Evolutionary conservation across 116 monocot genomes (phyloP).

Genomic region (Trichopus zeylanicus): DNA sequence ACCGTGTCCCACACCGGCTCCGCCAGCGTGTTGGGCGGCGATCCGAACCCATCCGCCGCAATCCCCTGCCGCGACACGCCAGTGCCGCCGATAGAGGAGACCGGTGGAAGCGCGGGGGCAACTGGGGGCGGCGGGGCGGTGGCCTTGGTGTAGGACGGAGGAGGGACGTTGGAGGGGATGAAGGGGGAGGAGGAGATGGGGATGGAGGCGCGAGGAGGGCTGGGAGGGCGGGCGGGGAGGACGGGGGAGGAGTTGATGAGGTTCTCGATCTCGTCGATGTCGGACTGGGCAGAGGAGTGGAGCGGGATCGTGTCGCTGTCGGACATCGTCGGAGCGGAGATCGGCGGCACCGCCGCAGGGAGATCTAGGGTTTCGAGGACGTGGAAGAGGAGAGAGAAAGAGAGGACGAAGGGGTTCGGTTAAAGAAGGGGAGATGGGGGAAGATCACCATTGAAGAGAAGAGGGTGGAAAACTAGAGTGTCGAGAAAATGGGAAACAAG

Average conservation of each 20-base stretch:
- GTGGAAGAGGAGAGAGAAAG: neutral
- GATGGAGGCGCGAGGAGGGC: conserved; percentile 44
- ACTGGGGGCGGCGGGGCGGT: conserved; percentile 5
- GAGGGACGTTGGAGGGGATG: conserved; percentile 32
- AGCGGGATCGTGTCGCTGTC: conserved; percentile 65
- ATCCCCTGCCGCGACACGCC: conserved; percentile 11
- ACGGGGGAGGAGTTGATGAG: conserved; percentile 59
- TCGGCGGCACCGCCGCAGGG: no score
- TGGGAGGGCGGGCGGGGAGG: conserved; percentile 44
- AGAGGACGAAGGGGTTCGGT: neutral
- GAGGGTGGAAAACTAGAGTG: no score
- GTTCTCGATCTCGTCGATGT: conserved; percentile 90
- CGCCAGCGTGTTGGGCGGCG: conserved; percentile 73
- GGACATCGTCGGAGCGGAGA: conserved; percentile 31
- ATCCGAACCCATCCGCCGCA: conserved; percentile 51
- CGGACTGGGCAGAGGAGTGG: conserved; percentile 70
- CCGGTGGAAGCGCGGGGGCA: neutral
- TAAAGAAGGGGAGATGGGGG: neutral
- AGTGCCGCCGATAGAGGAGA: neutral
- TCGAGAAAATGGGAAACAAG: neutral
- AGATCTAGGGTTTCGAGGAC: neutral
- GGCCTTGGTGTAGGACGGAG: conserved; percentile 11
- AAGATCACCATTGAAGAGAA: neutral
- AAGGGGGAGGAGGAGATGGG: conserved; percentile 45
- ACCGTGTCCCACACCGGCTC: conserved; percentile 97